Evolutionary conservation across 2,329 filamentous ascomycete genomes (phyloP), one percentile per base, ranked within the genome.

Genomic region (Penicillium italicum): DNA sequence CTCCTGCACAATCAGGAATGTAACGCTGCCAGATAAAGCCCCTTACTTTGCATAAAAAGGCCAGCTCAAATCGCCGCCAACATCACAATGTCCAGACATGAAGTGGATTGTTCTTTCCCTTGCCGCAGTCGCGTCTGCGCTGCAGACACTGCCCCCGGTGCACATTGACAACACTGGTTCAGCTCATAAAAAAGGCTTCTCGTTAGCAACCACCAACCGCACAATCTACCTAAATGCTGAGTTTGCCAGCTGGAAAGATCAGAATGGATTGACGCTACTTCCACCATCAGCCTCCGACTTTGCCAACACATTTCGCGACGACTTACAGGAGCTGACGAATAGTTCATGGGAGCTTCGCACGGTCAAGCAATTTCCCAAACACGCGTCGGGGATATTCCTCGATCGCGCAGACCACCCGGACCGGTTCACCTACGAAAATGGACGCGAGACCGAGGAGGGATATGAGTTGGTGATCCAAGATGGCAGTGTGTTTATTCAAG

Each of bases 231-330:
- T 82, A 10, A 65, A 76, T 4, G 57, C 61, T 0, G 58, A 55
- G 1, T 76, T 82, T 44, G 74, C 77, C 0, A 62, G 69, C 0
- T 62, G 58, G 31, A 69, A 66, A 8, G 80, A 83, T 52, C 68
- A 69, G 0, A 67, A 75, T 47, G 80, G 80, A 1, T 63, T 81
- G 28, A 82, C 79, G 0, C 70, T 82, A 9, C 82, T 82, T 41
- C 80, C 80, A 1, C 80, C 80, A 0, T 77, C 75, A 0, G 77
- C 77, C 1, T 60, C 69, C n/a, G 76, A 81, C 4, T 82, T 82
- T 40, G 80, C 79, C 2, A 62, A 70, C 18, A 77, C 73, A 0
- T 81, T 82, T 54, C 62, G 68, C 22, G 62, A 74, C 4, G 80
- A 83, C 57, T 67, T 83, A 1, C 62, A 70, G 4, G 60, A 72